These are phyloP conservation scores for Kwoniella bestiolae DNA, from an alignment of 768 basidiomycete species.

Conservation along the genomic window DNA sequence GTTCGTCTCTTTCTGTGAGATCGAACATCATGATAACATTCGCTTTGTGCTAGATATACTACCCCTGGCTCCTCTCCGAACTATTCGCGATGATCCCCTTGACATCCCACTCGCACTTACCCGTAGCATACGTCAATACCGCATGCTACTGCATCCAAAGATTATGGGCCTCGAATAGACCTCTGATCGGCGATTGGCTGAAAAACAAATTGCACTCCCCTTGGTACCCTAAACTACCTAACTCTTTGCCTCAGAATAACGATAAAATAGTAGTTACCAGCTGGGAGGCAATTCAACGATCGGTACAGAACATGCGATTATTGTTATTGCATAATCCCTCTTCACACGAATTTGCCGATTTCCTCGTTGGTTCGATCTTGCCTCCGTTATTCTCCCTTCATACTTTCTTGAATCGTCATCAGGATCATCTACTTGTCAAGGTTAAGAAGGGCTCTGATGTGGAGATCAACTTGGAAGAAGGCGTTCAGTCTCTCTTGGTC, in stretches of 20 bases:
- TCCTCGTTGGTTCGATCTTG: constrained; percentile 71
- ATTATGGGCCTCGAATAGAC: constrained; percentile 15
- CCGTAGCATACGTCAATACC: constrained; percentile 30
- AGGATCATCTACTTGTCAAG: no score
- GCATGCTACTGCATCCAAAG: constrained; percentile 33
- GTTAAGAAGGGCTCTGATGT: constrained; percentile 7
- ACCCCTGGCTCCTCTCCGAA: constrained; percentile 21
- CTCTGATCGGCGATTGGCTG: constrained; percentile 21
- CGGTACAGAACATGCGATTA: constrained; percentile 59
- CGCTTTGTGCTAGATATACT: constrained; percentile 23
- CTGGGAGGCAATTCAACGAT: constrained; percentile 57
- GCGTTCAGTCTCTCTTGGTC: constrained; percentile 8
- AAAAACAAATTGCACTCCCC: constrained; percentile 23
- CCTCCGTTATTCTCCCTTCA: constrained; percentile 70
- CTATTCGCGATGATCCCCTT: constrained; percentile 29
- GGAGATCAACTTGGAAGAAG: constrained; percentile 57
- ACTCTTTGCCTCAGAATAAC: neutral
- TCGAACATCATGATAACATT: neutral
- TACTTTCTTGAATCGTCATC: constrained; percentile 59
- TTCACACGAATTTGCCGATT: constrained; percentile 69
- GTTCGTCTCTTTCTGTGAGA: neutral
- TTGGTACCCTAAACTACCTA: constrained; percentile 24
- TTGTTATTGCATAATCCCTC: constrained; percentile 73
- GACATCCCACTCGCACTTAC: constrained; percentile 9
- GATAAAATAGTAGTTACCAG: constrained; percentile 59